Evolutionary conservation across 1,139 yeast genomes (phyloP).

Genomic region (Nakaseomyces glabratus): DNA sequence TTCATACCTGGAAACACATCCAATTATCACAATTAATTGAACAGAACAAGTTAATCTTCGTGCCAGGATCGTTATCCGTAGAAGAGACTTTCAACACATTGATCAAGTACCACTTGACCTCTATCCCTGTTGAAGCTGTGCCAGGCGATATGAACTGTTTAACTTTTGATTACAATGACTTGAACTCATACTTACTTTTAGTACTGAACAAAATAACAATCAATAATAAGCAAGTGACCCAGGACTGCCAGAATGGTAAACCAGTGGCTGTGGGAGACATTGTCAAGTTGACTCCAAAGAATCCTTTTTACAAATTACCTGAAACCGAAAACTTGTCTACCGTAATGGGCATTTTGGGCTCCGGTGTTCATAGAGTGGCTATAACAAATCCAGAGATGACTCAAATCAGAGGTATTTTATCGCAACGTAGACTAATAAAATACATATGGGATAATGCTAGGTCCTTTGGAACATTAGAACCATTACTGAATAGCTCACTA

Average conservation of each 20-base stretch:
- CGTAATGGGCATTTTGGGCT: constrained; percentile 79
- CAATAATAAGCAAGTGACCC: constrained; percentile 29
- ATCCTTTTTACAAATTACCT: constrained; percentile 70
- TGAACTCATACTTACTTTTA: constrained; percentile 71
- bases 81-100: constrained; percentile 82
- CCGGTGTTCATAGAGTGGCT: constrained; percentile 91
- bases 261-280: constrained; percentile 31
- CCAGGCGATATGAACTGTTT: constrained; percentile 54
- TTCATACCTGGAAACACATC: constrained; percentile 61
- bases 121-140: constrained; percentile 63
- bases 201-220: constrained; percentile 58
- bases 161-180: constrained; percentile 86
- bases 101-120: constrained; percentile 62
- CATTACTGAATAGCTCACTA: constrained; percentile 51
- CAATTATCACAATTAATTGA: constrained; percentile 67
- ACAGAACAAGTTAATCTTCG: constrained; percentile 63
- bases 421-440: constrained; percentile 77
- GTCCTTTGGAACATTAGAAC: constrained; percentile 70
- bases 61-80: constrained; percentile 56
- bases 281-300: constrained; percentile 62
- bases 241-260: constrained; percentile 30
- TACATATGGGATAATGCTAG: constrained; percentile 90
- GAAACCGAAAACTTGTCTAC: constrained; percentile 59
- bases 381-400: constrained; percentile 48
- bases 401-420: constrained; percentile 63